These are phyloP conservation scores for Bromus sterilis DNA, from an alignment of 176 grass and related monocot species.

Conservation along the genomic window DNA sequence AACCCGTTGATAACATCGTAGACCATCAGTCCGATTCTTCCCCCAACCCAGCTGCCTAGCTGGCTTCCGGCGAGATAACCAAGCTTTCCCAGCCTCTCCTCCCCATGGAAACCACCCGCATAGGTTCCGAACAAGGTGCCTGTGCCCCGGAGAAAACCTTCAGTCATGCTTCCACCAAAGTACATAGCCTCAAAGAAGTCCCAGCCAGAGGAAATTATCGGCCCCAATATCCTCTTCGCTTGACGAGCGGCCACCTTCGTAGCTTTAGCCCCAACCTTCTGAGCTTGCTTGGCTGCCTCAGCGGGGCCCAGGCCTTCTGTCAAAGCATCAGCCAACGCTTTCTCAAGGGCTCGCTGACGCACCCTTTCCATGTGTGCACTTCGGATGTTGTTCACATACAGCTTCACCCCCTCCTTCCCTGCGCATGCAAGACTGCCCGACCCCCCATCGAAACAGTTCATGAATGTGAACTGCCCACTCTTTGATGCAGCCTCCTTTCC, in stretches of 20 bases:
- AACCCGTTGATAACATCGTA: conserved; percentile 87
- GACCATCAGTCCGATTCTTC: conserved; percentile 92
- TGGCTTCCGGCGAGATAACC: conserved; percentile 94
- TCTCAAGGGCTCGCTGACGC: conserved; percentile 51
- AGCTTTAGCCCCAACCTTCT: conserved; percentile 71
- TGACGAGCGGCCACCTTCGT: conserved; percentile 77
- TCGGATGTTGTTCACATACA: conserved; percentile 83
- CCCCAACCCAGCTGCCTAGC: conserved; percentile 89
- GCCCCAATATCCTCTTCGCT: conserved; percentile 85
- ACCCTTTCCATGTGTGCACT: conserved; percentile 61
- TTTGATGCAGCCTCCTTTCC: conserved; percentile 88
- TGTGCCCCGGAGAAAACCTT: conserved; percentile 76
- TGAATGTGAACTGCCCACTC: conserved; percentile 92
- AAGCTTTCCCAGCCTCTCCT: conserved; percentile 74
- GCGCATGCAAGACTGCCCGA: conserved; percentile 76
- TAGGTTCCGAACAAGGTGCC: conserved; percentile 95
- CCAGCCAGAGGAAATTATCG: conserved; percentile 89
- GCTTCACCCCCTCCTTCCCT: conserved; percentile 80
- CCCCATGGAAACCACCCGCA: conserved; percentile 72
- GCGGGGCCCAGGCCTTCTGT: conserved; percentile 39
- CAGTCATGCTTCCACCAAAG: conserved; percentile 78
- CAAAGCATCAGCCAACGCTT: conserved; percentile 63
- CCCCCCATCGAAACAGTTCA: conserved; percentile 95
- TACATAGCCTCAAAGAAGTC: conserved; percentile 99
- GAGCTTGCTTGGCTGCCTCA: conserved; percentile 80